These are phyloP conservation scores for Monosporozyma solicola DNA, from an alignment of 805 yeast genomes.

Conservation along the genomic window DNA sequence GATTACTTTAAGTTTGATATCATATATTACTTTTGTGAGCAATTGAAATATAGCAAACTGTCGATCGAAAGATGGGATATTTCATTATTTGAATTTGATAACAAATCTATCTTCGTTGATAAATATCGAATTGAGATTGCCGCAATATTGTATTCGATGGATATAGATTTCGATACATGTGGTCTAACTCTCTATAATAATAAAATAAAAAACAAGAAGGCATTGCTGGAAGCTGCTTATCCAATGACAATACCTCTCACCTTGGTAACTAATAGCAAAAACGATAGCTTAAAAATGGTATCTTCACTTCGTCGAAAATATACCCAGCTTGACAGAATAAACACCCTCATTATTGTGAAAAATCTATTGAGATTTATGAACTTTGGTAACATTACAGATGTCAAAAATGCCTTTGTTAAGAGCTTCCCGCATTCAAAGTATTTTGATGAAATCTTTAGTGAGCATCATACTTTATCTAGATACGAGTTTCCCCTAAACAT, in stretches of 20 bases:
- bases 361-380: constrained; percentile 1
- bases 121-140: constrained; percentile 10
- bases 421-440: neutral
- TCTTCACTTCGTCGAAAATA: neutral
- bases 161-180: neutral
- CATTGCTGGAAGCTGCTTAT: neutral
- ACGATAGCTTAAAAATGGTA: neutral
- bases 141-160: neutral
- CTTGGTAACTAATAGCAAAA: neutral
- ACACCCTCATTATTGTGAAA: neutral
- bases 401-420: constrained; percentile 3
- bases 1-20: constrained; percentile 18
- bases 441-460: constrained; percentile 3
- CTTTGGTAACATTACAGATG: constrained; percentile 11
- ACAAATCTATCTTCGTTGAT: constrained; percentile 8
- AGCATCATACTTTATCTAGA: neutral
- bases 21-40: constrained; percentile 13
- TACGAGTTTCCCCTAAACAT: constrained; percentile 16
- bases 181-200: neutral
- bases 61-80: constrained; percentile 12
- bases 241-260: neutral
- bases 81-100: constrained; percentile 14
- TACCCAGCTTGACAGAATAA: neutral
- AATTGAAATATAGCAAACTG: neutral
- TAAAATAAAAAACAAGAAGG: neutral